Conservation (phyloP, 306 rosid species). For the Herpetospermum pedunculosum region DNA sequence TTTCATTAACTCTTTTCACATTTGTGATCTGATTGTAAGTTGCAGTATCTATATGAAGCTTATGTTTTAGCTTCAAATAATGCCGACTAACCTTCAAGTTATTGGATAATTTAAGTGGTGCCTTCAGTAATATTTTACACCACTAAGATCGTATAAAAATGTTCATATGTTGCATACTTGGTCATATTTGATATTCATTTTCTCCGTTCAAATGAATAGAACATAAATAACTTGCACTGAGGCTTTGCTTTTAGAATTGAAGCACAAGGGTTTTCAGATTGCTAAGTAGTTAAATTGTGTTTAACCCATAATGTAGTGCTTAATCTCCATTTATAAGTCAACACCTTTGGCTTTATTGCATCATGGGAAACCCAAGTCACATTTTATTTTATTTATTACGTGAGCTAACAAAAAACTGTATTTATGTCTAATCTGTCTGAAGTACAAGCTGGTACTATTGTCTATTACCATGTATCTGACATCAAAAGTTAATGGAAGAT, state of each 20-base stretch:
- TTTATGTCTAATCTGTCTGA: neutral
- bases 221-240: neutral
- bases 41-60: neutral
- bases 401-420: neutral
- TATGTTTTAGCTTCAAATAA: neutral
- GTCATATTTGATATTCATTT: neutral
- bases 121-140: neutral
- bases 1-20: neutral
- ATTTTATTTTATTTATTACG: neutral
- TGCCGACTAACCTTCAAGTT: neutral
- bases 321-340: neutral
- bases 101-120: neutral
- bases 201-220: neutral
- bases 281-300: neutral
- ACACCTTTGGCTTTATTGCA: neutral
- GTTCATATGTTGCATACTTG: neutral
- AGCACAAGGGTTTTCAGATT: neutral
- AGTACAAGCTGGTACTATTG: neutral
- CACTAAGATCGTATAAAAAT: neutral
- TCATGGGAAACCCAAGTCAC: neutral
- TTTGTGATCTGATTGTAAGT: neutral
- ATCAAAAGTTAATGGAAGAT: neutral
- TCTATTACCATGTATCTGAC: neutral
- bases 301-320: neutral
- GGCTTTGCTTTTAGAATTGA: neutral